phyloP scores from a whole-genome alignment of 352 stramenopile genomes.

The Phytophthora sp. region DNA sequence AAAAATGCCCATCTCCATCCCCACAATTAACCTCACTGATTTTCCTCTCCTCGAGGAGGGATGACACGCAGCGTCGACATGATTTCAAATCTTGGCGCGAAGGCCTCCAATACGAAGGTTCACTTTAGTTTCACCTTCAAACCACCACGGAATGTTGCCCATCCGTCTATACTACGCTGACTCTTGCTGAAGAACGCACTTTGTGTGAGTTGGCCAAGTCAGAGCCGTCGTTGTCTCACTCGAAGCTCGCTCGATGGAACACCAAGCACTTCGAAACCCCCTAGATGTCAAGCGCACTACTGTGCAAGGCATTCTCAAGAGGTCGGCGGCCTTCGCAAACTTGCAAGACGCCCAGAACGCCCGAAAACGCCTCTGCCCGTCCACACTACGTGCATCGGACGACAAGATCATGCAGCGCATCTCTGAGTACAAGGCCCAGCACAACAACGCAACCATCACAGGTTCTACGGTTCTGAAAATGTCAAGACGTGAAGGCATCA shows the following conservation, averaged over 20 bases:
- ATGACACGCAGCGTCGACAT: conserved; percentile 1
- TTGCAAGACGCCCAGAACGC: neutral
- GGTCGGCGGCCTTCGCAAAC: neutral
- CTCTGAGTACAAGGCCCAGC: neutral
- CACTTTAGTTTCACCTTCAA: neutral
- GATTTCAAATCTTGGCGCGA: neutral
- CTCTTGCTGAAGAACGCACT: neutral
- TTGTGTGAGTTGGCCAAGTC: neutral
- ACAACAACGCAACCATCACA: neutral
- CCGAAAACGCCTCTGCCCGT: neutral
- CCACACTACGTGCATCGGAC: neutral
- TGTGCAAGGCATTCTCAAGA: neutral
- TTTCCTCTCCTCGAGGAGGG: neutral
- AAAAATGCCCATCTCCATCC: neutral
- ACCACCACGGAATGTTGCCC: neutral
- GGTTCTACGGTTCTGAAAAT: neutral
- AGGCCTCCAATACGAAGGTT: neutral
- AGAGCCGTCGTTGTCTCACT: neutral
- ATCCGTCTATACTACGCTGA: neutral
- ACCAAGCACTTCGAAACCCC: no score
- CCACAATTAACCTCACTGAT: neutral
- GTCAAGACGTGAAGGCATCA: neutral
- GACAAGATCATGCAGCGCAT: conserved; percentile 1
- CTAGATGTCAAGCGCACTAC: neutral
- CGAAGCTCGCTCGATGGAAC: neutral